Conservation (phyloP, 306 rosid species). For the Urtica urens region DNA sequence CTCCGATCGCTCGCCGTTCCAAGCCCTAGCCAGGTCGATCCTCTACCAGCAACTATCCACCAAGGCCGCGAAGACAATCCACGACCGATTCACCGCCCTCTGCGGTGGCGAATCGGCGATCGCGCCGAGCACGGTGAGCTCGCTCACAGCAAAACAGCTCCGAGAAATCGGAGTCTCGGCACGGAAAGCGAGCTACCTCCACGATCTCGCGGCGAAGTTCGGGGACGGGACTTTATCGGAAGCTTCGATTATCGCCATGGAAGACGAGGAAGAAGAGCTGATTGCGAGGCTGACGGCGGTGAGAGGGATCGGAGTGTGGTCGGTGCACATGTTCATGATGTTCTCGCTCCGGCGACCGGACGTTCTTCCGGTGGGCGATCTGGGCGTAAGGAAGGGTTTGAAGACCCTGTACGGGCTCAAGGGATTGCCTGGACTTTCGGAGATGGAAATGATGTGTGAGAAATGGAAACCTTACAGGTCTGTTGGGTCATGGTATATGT, state of each 20-base stretch:
- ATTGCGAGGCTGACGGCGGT: constrained; percentile 34
- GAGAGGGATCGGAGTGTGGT: constrained; percentile 78
- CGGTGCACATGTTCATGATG: constrained; percentile 85
- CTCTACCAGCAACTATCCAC: constrained; percentile 68
- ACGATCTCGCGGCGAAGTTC: constrained; percentile 47
- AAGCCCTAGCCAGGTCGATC: constrained; percentile 43
- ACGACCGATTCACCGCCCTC: constrained; percentile 48
- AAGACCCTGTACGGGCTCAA: constrained; percentile 52
- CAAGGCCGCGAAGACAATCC: constrained; percentile 50
- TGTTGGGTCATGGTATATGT: constrained; percentile 75
- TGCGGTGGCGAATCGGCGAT: constrained; percentile 44
- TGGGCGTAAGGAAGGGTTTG: constrained; percentile 65
- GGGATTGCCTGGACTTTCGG: constrained; percentile 42
- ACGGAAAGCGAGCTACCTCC: constrained; percentile 57
- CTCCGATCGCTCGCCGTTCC: constrained; percentile 34
- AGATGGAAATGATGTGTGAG: constrained; percentile 53
- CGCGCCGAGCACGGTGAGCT: constrained; percentile 29
- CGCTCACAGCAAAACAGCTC: constrained; percentile 34
- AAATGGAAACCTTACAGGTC: constrained; percentile 80
- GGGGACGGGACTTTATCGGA: constrained; percentile 40
- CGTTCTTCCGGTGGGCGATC: constrained; percentile 69
- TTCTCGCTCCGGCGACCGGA: constrained; percentile 63
- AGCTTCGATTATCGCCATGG: constrained; percentile 47
- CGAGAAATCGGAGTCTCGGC: constrained; percentile 57
- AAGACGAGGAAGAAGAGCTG: constrained; percentile 47